These are phyloP conservation scores for Phytophthora pseudosyringae DNA, from an alignment of 352 stramenopile genomes.

Conservation along the genomic window DNA sequence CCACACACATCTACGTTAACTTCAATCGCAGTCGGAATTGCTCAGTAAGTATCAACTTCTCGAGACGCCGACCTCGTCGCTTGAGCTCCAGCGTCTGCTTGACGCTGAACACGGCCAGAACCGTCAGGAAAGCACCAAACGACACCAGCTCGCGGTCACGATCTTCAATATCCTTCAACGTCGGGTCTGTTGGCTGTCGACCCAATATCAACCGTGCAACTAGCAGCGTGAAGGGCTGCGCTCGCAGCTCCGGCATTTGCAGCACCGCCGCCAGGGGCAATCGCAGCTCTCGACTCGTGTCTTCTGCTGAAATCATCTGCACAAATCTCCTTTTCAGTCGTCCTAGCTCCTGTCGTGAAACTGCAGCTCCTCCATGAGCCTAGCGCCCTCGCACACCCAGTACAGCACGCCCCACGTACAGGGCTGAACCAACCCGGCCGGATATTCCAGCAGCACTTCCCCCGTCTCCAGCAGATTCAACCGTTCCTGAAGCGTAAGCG, in stretches of 20 bases:
- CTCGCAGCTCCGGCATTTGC: slow-evolving; percentile 47
- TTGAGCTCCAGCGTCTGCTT: slow-evolving; percentile 49
- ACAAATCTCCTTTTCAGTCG: slow-evolving; percentile 53
- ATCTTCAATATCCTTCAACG: too few relatives aligned
- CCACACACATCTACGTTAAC: too few relatives aligned
- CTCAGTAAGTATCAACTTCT: background rate
- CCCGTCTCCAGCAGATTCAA: slow-evolving; percentile 19
- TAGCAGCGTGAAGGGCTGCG: slow-evolving; percentile 28
- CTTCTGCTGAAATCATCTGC: slow-evolving; percentile 29
- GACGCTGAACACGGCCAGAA: slow-evolving; percentile 42
- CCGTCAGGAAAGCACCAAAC: slow-evolving; percentile 42
- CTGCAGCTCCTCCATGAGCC: slow-evolving; percentile 14
- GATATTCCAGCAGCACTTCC: slow-evolving; percentile 27
- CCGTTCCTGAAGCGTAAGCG: slow-evolving; percentile 25
- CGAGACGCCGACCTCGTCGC: slow-evolving; percentile 24
- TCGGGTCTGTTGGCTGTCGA: slow-evolving; percentile 2
- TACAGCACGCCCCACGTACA: slow-evolving; percentile 31
- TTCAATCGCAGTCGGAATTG: too few relatives aligned
- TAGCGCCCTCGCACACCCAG: background rate
- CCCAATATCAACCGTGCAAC: slow-evolving; percentile 21
- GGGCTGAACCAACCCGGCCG: slow-evolving; percentile 31
- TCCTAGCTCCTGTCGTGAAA: slow-evolving; percentile 49
- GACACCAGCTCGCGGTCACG: slow-evolving; percentile 6
- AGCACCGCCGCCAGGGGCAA: slow-evolving; percentile 19
- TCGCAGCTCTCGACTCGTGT: slow-evolving; percentile 11